Evolutionary conservation across 2,329 filamentous ascomycete genomes (phyloP).

Genomic region (Microthyrium microscopicum): DNA sequence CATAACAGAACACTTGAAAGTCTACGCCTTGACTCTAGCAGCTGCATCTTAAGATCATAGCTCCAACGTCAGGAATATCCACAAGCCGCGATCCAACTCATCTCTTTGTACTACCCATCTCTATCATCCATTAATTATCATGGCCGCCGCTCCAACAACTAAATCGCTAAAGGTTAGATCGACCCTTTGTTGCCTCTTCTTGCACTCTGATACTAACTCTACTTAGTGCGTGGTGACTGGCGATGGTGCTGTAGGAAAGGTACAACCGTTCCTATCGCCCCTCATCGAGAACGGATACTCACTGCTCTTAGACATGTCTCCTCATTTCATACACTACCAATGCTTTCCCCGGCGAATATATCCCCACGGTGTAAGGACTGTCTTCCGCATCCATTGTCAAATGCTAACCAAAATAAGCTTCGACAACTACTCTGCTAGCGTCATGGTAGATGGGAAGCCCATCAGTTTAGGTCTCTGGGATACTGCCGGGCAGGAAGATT

Average conservation of each 20-base stretch:
- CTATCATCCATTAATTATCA: no score
- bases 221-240: conserved; percentile 89
- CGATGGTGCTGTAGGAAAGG: conserved; percentile 98
- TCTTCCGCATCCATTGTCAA: conserved; percentile 9
- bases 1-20: no score
- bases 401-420: conserved; percentile 41
- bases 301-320: conserved; percentile 66
- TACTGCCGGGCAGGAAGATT: conserved; percentile 97
- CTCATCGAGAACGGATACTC: conserved; percentile 14
- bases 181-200: conserved; percentile 6
- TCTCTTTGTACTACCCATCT: no score
- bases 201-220: conserved; percentile 7
- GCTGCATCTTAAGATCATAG: no score
- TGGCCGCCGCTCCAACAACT: conserved; percentile 70
- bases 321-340: conserved; percentile 99
- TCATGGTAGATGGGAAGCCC: conserved; percentile 96
- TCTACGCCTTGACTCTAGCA: no score
- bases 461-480: conserved; percentile 96
- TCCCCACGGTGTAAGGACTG: conserved; percentile 72
- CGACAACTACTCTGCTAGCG: conserved; percentile 97
- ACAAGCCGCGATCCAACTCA: not conserved
- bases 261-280: conserved; percentile 27
- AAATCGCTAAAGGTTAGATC: conserved; percentile 70
- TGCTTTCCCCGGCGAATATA: conserved; percentile 99
- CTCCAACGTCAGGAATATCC: no score